Conservation (phyloP, 164 flowering plant species). For the Kalanchoe fedtschenkoi region DNA sequence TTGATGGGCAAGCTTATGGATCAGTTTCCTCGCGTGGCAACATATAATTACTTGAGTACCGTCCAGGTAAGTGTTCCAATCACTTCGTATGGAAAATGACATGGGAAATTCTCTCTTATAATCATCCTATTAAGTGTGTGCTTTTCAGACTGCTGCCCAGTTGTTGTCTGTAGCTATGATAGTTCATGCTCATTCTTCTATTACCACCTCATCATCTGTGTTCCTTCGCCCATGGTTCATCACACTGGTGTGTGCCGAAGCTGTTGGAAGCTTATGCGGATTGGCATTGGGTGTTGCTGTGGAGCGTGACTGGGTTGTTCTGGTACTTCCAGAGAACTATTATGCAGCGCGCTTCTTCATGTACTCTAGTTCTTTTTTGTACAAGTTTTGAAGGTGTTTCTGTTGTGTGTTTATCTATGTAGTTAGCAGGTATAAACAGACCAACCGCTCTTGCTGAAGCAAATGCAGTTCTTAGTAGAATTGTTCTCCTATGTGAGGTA, state of each 20-base stretch:
- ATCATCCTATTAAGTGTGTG: background rate
- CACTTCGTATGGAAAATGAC: background rate
- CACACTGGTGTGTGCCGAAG: constrained; percentile 69
- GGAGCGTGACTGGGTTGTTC: constrained; percentile 98
- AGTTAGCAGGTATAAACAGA: constrained; percentile 88
- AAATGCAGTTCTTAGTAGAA: constrained; percentile 80
- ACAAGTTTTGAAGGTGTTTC: constrained; percentile 1
- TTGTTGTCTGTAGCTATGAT: constrained; percentile 83
- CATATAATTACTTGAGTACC: constrained; percentile 59
- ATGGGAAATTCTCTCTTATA: background rate
- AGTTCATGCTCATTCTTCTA: constrained; percentile 55
- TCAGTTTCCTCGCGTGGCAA: constrained; percentile 69
- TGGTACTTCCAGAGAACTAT: constrained; percentile 32
- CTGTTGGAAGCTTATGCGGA: constrained; percentile 81
- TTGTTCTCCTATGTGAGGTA: constrained; percentile 95
- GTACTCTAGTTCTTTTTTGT: background rate
- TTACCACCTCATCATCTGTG: constrained; percentile 37
- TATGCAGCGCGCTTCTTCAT: background rate
- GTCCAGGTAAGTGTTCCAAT: constrained; percentile 52
- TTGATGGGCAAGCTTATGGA: constrained; percentile 87
- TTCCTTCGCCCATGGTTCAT: constrained; percentile 86
- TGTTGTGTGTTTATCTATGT: constrained; percentile 11
- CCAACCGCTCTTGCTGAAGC: constrained; percentile 94
- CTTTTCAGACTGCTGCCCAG: constrained; percentile 79
- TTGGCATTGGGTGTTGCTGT: constrained; percentile 82